phyloP scores from a whole-genome alignment of 1,284 basidiomycete genomes.

The Singerocomus inundabilis region DNA sequence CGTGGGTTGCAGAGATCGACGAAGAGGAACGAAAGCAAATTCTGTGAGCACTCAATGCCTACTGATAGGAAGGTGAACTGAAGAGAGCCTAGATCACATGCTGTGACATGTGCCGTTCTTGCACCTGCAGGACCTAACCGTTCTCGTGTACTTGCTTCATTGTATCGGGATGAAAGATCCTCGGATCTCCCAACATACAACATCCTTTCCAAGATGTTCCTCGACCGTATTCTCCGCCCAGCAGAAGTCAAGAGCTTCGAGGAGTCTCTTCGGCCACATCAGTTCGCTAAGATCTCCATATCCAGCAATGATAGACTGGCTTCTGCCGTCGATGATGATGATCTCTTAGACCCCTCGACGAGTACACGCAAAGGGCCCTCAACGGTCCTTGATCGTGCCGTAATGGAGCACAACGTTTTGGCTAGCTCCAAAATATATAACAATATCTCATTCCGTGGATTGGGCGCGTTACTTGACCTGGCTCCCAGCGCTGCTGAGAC shows the following conservation, averaged over 20 bases:
- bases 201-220: slow-evolving; percentile 96
- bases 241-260: slow-evolving; percentile 91
- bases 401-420: slow-evolving; percentile 97
- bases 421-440: slow-evolving; percentile 94
- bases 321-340: slow-evolving; percentile 57
- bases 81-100: slow-evolving; percentile 64
- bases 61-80: background rate
- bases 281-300: slow-evolving; percentile 85
- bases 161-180: slow-evolving; percentile 93
- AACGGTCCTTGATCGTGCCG: slow-evolving; percentile 95
- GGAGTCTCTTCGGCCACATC: slow-evolving; percentile 84
- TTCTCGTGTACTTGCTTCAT: slow-evolving; percentile 85
- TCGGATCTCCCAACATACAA: slow-evolving; percentile 77
- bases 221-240: slow-evolving; percentile 92
- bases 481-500: slow-evolving; percentile 88
- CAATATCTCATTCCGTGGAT: slow-evolving; percentile 88
- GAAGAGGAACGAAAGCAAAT: slow-evolving; percentile 87
- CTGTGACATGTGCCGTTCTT: slow-evolving; percentile 95
- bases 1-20: slow-evolving; percentile 83
- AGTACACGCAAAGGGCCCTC: slow-evolving; percentile 84
- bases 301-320: slow-evolving; percentile 77
- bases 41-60: slow-evolving; percentile 54
- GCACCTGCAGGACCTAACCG: slow-evolving; percentile 96
- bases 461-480: slow-evolving; percentile 83
- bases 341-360: slow-evolving; percentile 48